A percentile compares a stretch with the other conserved stretches of the same genome.
Conservation (phyloP, 129 eudicot genomes). For the Chrysanthemum lavandulifolium region DNA sequence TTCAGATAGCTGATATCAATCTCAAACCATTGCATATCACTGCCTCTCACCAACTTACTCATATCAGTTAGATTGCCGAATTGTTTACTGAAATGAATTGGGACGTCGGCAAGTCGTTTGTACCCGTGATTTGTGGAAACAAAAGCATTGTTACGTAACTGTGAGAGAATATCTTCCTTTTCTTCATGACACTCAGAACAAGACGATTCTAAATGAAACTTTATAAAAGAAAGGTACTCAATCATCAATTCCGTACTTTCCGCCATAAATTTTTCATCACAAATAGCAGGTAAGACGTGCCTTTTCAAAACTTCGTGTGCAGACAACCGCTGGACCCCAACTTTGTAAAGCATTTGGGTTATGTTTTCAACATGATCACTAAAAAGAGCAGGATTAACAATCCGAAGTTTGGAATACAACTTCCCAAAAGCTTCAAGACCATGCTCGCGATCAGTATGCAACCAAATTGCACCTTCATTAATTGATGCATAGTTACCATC, state of each 20-base stretch:
- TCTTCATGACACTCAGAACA: conserved; percentile 48
- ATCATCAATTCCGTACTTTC: conserved; percentile 40
- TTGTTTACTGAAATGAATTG: conserved; percentile 57
- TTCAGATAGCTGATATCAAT: conserved; percentile 46
- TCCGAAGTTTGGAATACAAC: conserved; percentile 50
- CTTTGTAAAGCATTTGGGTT: conserved; percentile 50
- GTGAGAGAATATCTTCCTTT: conserved; percentile 44
- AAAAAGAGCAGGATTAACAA: conserved; percentile 54
- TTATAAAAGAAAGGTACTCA: conserved; percentile 60
- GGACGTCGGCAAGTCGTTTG: conserved; percentile 48
- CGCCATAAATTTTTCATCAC: conserved; percentile 34
- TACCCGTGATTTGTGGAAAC: conserved; percentile 66
- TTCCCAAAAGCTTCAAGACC: conserved; percentile 49
- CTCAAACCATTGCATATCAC: conserved; percentile 61
- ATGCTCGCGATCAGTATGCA: conserved; percentile 42
- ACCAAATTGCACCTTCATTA: conserved; percentile 66
- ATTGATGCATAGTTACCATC: conserved; percentile 62
- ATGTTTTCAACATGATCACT: conserved; percentile 35
- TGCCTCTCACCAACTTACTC: conserved; percentile 39
- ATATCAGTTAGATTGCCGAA: conserved; percentile 51
- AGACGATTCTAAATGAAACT: conserved; percentile 63
- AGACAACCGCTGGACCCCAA: conserved; percentile 67
- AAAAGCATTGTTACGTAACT: conserved; percentile 49
- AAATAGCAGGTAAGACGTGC: conserved; percentile 62
- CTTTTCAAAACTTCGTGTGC: conserved; percentile 63